Base-by-base conservation (phyloP, 495 filamentous ascomycete species). In the Aspergillus taichungensis region DNA sequence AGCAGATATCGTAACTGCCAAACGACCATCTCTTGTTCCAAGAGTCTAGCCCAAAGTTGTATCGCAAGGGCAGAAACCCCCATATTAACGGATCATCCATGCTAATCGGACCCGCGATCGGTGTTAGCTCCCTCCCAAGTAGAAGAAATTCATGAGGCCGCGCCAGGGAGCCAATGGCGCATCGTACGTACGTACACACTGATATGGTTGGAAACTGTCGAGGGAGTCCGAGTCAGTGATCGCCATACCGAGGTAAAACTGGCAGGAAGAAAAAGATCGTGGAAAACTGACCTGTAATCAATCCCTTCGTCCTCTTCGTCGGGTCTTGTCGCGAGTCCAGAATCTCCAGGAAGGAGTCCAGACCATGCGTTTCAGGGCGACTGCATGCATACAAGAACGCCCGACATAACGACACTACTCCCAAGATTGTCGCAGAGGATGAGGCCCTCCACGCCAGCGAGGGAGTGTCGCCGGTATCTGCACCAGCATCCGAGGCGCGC, bases 61-160 rank as follows among this genome's bases (percentile, higher is more conserved):
- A 84, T 34, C 74, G 67, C 14, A 82, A 60, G 5, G 92, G 92
- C 6, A 98, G 72, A 11, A 87, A 71, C 31, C 90, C 91, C 88
- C 89, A 98, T 42, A 95, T 77, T 36, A 96, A 62, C 7, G 92
- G 92, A 70, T 98, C 92, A 67, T 98, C 92, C 54, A 96, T 70
- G 37, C 91, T 97, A 60, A 39, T 53, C 51, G 29, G 43, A 37
- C 35, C 52, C 39, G 47, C 42, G 47, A 46, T 45, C 14, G 45
- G 43, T 51, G 63, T 70, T 59, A 70, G 62, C 43, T 40, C 44
- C 50, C 40, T 57, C 52, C 47, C 36, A 14, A 18, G 40, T 46
- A 36, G 35, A 27, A 42, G 36, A 11, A 30, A 18, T 32, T 24
- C 24, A 28, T 37, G 30, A 35, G 14, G 38, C 30, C 27, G 39